phyloP scores from a whole-genome alignment of 2,329 filamentous ascomycete genomes.

The Neofusicoccum parvum region DNA sequence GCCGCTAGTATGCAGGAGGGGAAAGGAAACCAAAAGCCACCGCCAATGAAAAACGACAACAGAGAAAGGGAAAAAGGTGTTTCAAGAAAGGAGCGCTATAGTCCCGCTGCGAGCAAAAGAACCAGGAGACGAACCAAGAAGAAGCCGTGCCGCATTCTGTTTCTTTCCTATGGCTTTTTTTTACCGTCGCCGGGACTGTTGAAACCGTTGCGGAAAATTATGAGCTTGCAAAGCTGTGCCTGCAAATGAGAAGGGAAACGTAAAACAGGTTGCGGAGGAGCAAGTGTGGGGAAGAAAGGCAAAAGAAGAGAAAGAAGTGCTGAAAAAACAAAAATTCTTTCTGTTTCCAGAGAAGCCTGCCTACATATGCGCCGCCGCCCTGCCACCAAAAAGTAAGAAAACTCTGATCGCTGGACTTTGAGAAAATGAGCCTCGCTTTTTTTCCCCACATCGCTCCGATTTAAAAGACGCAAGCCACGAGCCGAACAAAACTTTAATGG shows the following conservation, averaged over 20 bases:
- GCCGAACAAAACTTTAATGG: not conserved
- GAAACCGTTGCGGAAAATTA: not conserved
- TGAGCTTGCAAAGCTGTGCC: not conserved
- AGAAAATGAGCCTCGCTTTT: constrained; percentile 16
- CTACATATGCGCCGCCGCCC: constrained; percentile 8
- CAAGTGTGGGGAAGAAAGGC: not conserved
- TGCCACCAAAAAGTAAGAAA: not conserved
- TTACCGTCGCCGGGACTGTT: not conserved
- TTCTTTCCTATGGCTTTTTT: constrained; percentile 2
- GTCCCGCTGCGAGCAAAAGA: not conserved
- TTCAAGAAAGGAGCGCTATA: not conserved
- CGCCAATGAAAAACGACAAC: not conserved
- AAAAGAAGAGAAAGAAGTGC: not conserved
- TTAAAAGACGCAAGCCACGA: constrained; percentile 8
- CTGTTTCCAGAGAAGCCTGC: constrained; percentile 17
- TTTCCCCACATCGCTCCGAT: constrained; percentile 4
- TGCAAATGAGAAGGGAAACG: not conserved
- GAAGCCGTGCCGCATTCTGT: constrained; percentile 3
- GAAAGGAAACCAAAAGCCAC: not conserved
- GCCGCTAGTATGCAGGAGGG: not conserved
- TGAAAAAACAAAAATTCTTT: constrained; percentile 1
- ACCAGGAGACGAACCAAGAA: not conserved
- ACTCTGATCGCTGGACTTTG: constrained; percentile 2
- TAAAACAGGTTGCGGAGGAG: not conserved
- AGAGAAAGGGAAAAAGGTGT: not conserved